Evolutionary conservation across 2,329 filamentous ascomycete species (phyloP).

Genomic region (Penicillium paneum): DNA sequence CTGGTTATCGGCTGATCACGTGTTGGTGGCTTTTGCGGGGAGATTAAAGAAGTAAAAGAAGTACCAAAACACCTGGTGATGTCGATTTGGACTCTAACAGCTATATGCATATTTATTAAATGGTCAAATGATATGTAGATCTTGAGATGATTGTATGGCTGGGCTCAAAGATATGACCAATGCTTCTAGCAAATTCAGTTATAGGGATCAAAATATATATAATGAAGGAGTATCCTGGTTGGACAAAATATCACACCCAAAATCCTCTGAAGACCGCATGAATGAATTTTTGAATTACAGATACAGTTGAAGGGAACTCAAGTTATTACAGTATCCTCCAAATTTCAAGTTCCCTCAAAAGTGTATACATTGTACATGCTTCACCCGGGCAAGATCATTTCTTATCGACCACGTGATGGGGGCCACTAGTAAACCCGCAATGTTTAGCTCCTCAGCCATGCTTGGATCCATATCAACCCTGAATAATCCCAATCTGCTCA

Average conservation of each 20-base stretch:
- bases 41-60: too few species aligned
- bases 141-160: not conserved
- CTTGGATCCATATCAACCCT: not conserved
- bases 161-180: not conserved
- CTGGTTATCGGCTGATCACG: slow-evolving; percentile 18
- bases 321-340: accelerated
- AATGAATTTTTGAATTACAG: not conserved
- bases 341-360: not conserved
- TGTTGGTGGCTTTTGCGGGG: slow-evolving; percentile 13
- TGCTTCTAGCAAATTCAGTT: not conserved
- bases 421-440: slow-evolving; percentile 5
- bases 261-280: not conserved
- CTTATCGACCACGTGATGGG: slow-evolving; percentile 20
- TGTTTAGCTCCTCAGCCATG: slow-evolving; percentile 3
- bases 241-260: not conserved
- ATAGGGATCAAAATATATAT: not conserved
- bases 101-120: too few species aligned
- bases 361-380: not conserved
- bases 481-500: slow-evolving; percentile 21
- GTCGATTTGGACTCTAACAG: too few species aligned
- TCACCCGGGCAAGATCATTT: not conserved
- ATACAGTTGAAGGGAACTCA: not conserved
- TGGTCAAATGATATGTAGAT: not conserved
- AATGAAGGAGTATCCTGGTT: not conserved
- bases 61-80: not conserved